Conservation (phyloP, 2,329 filamentous ascomycete species). For the Paracorniculantispora psalliotae region DNA sequence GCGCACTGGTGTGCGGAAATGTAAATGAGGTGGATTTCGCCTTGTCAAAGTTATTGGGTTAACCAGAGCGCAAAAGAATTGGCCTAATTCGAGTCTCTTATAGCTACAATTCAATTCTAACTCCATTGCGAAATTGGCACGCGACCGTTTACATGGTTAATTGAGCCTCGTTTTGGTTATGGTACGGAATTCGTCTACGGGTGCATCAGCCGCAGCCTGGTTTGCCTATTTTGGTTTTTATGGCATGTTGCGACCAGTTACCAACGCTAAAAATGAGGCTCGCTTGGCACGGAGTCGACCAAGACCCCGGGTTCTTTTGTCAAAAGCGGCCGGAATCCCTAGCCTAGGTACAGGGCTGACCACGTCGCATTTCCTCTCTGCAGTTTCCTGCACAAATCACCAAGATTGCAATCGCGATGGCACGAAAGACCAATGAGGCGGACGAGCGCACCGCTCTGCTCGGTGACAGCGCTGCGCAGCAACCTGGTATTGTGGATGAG, state of each 20-base stretch:
- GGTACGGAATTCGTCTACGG: neutral
- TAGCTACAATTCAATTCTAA: neutral
- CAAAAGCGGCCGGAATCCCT: neutral
- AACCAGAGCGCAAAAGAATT: neutral
- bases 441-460: neutral
- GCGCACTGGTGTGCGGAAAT: constrained; percentile 47
- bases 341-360: neutral
- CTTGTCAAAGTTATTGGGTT: constrained; percentile 18
- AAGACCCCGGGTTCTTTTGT: neutral
- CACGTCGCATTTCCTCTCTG: neutral
- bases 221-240: no score
- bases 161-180: neutral
- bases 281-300: no score
- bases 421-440: neutral
- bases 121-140: neutral
- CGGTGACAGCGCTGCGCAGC: neutral
- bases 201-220: neutral
- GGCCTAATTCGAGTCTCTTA: neutral
- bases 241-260: no score
- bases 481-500: no score
- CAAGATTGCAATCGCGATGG: neutral
- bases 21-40: constrained; percentile 41
- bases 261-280: neutral
- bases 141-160: no score
- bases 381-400: no score